Base-by-base conservation (phyloP, 306 rosid genomes). In the Pyrus betulifolia region DNA sequence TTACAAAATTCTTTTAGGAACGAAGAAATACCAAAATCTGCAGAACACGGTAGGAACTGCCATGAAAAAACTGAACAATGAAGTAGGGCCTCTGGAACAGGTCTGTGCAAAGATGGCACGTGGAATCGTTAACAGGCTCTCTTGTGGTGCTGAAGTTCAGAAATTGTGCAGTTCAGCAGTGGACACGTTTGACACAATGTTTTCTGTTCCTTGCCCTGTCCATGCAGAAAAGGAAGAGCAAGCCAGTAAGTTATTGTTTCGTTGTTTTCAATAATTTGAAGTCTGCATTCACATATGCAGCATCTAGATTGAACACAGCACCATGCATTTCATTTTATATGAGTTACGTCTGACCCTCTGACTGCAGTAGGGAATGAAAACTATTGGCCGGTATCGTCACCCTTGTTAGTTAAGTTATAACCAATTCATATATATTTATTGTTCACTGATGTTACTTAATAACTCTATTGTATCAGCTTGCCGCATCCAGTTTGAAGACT, bases 91-190 rank as follows among this genome's bases (percentile, higher is more conserved):
- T 18, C 76, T 90, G 40, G 94, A 88, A 82, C 88, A 87, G 78
- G 96, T 88, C 72, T 87, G 88, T 79, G 86, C 87, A 66, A 85
- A 76, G 74, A 90, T 87, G 93, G 86, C 89, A 1, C 87, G 98
- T 11, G 91, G 97, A 45, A 90, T 91, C 54, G 98, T 93, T 70
- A 93, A 93, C 88, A 80, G 97, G 83, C 94, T 93, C 69, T 86
- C 97, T 46, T 91, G 94, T 67, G 97, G 97, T 76, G 86, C 90
- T 70, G 93, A 91, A 84, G 93, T 93, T 76, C 98, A 88, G 84
- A 87, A 86, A 84, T 79, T 93, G 81, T 93, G 98, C 75, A 78
- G 84, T 68, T 80, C 89, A 81, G 97, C 97, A 40, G 76, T 90
- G 52, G 93, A 87, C 74, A 84, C 74, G 72, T 90, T 85, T 75